Conservation (phyloP, 306 rosid genomes). For the Trifolium pratense region DNA sequence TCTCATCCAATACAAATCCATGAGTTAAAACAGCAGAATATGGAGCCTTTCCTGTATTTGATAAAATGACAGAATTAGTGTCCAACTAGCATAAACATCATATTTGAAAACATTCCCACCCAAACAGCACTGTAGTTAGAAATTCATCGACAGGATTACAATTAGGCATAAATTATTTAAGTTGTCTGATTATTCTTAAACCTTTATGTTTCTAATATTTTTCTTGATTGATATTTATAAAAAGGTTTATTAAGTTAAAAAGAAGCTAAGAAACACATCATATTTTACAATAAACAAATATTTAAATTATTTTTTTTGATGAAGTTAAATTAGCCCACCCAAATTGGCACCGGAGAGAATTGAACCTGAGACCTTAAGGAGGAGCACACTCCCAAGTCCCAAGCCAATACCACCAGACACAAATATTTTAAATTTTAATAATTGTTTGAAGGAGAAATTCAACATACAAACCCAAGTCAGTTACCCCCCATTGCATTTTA, state of each 20-base stretch:
- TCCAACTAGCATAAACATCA: conserved; percentile 19
- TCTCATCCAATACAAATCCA: conserved; percentile 98
- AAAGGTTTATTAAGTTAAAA: neutral
- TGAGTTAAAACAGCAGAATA: conserved; percentile 88
- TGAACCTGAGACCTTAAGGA: no score
- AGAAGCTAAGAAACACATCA: neutral
- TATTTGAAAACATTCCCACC: conserved; percentile 3
- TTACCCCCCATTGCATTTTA: neutral
- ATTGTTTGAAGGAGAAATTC: neutral
- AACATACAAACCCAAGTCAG: neutral
- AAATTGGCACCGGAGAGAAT: no score
- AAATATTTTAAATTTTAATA: neutral
- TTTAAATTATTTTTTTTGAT: no score
- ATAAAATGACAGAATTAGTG: conserved; percentile 41
- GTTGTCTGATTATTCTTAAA: neutral
- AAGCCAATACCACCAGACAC: no score
- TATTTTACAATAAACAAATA: neutral
- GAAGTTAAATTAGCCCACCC: no score
- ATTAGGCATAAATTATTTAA: neutral
- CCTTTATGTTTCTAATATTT: neutral
- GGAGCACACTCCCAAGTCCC: no score
- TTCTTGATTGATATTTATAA: neutral
- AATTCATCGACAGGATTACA: neutral
- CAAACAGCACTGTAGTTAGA: neutral
- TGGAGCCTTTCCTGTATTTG: conserved; percentile 89